A percentile compares a stretch with the other conserved stretches of the same genome.
phyloP scores from a whole-genome alignment of 106 monocot genomes.

The Dactylorhiza incarnata region DNA sequence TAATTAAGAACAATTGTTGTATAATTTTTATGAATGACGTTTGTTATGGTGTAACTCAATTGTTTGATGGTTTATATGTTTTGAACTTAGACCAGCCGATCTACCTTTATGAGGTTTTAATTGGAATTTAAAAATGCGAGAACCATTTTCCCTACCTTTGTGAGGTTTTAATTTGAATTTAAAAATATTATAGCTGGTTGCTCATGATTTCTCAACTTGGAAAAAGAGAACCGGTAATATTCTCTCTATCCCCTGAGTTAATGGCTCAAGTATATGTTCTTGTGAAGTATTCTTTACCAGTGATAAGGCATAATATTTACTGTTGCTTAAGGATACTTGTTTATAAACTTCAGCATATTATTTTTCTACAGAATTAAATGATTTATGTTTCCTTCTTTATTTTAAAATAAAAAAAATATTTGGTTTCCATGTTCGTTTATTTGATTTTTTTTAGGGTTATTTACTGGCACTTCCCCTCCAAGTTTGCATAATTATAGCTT shows the following conservation, averaged over 20 bases:
- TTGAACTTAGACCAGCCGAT: too few species aligned
- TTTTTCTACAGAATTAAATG: not conserved
- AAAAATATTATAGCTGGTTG: not conserved
- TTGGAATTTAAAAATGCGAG: too few species aligned
- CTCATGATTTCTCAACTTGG: not conserved
- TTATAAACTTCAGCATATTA: not conserved
- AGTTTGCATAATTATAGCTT: too few species aligned
- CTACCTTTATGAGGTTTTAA: too few species aligned
- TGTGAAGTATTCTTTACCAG: not conserved
- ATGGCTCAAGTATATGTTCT: not conserved
- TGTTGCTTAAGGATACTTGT: not conserved
- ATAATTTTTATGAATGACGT: too few species aligned
- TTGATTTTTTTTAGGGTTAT: too few species aligned
- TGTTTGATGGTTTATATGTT: too few species aligned
- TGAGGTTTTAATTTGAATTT: not conserved
- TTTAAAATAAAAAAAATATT: not conserved
- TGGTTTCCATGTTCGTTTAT: too few species aligned
- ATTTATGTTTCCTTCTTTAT: not conserved
- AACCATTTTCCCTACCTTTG: not conserved
- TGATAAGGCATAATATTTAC: not conserved
- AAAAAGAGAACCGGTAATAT: not conserved
- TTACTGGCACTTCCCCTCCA: too few species aligned
- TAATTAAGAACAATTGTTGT: too few species aligned
- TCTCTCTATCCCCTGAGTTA: not conserved
- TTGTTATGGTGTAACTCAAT: too few species aligned